Evolutionary conservation across 169 alveolate species (phyloP).

Genomic region (Blepharisma undulans): DNA sequence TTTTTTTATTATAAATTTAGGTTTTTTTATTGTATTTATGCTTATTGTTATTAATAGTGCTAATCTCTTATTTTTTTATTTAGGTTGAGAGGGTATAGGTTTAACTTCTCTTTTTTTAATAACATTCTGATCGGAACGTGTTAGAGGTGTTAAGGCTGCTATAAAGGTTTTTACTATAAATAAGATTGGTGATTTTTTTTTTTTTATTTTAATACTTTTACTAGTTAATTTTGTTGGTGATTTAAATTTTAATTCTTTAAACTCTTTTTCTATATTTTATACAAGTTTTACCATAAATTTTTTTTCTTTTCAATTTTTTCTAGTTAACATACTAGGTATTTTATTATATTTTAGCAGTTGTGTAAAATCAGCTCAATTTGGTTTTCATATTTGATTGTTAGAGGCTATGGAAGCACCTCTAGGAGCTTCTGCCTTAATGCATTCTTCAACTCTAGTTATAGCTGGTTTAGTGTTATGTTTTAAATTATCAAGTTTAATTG

Average conservation of each 20-base stretch:
- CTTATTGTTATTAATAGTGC: not conserved
- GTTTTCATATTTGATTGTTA: constrained; percentile 50
- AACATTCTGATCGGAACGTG: constrained; percentile 32
- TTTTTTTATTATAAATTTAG: constrained; percentile 15
- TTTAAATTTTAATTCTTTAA: not conserved
- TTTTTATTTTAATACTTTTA: not conserved
- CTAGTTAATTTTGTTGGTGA: not conserved
- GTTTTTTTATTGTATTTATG: constrained; percentile 15
- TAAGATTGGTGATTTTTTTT: constrained; percentile 41
- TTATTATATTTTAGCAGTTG: constrained; percentile 17
- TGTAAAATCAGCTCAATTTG: constrained; percentile 49
- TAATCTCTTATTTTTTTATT: constrained; percentile 9
- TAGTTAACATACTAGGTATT: not conserved
- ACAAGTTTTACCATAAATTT: not conserved
- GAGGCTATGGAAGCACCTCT: constrained; percentile 64
- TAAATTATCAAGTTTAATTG: constrained; percentile 25
- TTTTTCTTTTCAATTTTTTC: not conserved
- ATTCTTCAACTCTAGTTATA: constrained; percentile 52
- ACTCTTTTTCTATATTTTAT: constrained; percentile 16
- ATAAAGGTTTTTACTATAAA: constrained; percentile 3
- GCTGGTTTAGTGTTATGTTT: constrained; percentile 45
- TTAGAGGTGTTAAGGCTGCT: constrained; percentile 27
- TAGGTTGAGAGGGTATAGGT: constrained; percentile 43
- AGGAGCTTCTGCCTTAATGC: constrained; percentile 61
- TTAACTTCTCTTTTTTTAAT: constrained; percentile 18